A percentile compares a stretch with the other conserved stretches of the same genome.
These are phyloP conservation scores for Podaxis carcinomalis DNA, from an alignment of 768 basidiomycete species.

Conservation along the genomic window DNA sequence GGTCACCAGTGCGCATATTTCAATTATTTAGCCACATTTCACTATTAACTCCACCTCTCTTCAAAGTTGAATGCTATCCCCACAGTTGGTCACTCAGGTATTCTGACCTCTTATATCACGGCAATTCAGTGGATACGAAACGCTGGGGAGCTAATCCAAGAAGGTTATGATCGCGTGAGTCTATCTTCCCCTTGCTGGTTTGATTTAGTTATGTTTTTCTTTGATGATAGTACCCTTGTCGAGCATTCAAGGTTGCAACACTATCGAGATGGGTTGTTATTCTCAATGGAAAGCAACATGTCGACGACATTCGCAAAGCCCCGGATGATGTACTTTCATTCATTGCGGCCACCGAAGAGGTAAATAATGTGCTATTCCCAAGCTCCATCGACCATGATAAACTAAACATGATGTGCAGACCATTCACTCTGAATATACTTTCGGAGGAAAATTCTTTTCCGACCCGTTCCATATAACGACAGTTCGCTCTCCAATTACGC, in stretches of 20 bases:
- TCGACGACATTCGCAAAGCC: constrained; percentile 31
- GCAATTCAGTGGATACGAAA: constrained; percentile 3
- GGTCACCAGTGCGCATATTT: background rate
- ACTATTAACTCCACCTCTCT: background rate
- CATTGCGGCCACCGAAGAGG: constrained; percentile 6
- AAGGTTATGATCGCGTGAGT: constrained; percentile 10
- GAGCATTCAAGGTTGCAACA: constrained; percentile 12
- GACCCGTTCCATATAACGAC: constrained; percentile 23
- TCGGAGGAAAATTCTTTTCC: constrained; percentile 25
- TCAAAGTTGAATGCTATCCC: background rate
- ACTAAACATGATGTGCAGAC: constrained; percentile 18
- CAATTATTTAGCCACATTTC: background rate
- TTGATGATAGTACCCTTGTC: constrained; percentile 6
- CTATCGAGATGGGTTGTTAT: constrained; percentile 27
- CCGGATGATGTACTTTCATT: constrained; percentile 24
- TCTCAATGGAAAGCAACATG: constrained; percentile 23
- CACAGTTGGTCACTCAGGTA: background rate
- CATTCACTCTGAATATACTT: constrained; percentile 28
- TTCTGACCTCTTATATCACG: background rate
- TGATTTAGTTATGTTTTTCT: background rate
- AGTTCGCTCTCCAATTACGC: constrained; percentile 22
- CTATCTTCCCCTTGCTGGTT: background rate
- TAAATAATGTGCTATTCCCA: background rate
- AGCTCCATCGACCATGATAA: background rate
- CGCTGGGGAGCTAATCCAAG: constrained; percentile 4